Conservation (phyloP, 73 alveolate genomes). For the Uronychia setigera region DNA sequence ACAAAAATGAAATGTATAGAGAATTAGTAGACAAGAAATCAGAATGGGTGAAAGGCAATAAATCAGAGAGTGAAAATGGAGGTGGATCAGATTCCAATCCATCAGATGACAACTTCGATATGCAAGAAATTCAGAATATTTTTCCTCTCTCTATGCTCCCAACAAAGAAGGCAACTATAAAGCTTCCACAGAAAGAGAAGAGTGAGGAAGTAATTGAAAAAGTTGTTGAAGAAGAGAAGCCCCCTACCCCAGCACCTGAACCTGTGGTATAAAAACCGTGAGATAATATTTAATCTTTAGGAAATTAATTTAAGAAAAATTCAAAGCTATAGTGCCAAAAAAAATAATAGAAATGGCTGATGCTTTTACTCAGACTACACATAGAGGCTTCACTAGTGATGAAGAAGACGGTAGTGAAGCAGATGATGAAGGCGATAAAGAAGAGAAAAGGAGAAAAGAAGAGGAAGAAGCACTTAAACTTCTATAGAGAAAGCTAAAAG, state of each 20-base stretch:
- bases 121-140: background rate
- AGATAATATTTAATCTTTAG: background rate
- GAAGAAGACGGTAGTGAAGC: background rate
- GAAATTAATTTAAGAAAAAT: background rate
- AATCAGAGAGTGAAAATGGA: background rate
- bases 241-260: background rate
- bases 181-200: background rate
- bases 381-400: background rate
- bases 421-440: too few relatives aligned
- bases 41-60: background rate
- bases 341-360: background rate
- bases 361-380: background rate
- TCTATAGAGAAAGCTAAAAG: too few relatives aligned
- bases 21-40: too few relatives aligned
- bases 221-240: background rate
- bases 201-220: too few relatives aligned
- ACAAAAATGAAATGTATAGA: too few relatives aligned
- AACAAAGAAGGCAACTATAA: background rate
- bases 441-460: too few relatives aligned
- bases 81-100: slow-evolving; percentile 25
- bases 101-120: slow-evolving; percentile 29
- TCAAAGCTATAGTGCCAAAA: background rate
- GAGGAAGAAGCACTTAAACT: too few relatives aligned
- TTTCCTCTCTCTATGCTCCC: too few relatives aligned
- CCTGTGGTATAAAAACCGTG: background rate